Evolutionary conservation across 352 stramenopile genomes (phyloP), one percentile per base, ranked within the genome.

Genomic region (Phytopythium montanum): DNA sequence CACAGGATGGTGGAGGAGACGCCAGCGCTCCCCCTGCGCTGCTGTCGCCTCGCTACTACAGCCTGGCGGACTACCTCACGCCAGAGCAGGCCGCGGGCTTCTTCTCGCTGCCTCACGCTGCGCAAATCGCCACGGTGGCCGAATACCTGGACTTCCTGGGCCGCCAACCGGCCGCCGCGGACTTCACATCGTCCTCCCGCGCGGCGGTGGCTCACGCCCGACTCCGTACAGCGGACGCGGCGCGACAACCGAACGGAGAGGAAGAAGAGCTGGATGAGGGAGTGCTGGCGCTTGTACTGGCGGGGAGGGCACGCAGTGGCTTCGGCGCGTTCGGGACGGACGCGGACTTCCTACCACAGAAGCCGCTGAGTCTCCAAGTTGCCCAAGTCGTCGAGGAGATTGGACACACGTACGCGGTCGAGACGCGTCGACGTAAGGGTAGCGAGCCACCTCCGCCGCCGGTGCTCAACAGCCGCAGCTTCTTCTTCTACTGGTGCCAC

Each of bases 401-500:
- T 33, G 70, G 70, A 12, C 85, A 94, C 59, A 62, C 68, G 38
- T 94, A 94, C 63, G 64, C 81, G 19, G 68, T 92, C 31, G 82
- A 94, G 62, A 58, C 14, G 33, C 49, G 0, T 3, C 28, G 49
- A 0, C 68, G 67, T 21, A 82, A 66, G 38, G 87, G 21, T 0
- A n/a, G 10, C 1, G 19, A 31, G 56, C 71, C 4, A 76, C 66
- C 18, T 56, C 25, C 14, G 13, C 44, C 70, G 16, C 75, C 66
- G 0, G 79, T 85, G 28, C 76, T 94, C 28, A 94, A 92, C 59
- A 91, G 82, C 58, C 72, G 85, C 13, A 94, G 85, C 56, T 94
- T 92, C 56, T 92, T 86, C 66, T 84, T 94, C 58, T 88, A 92
- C 51, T 94, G 85, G 85, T 92, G 85, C 56, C 85, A 94, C 60